Evolutionary conservation across 2,329 filamentous ascomycete species (phyloP).

Genomic region (Colletotrichum tropicicola): DNA sequence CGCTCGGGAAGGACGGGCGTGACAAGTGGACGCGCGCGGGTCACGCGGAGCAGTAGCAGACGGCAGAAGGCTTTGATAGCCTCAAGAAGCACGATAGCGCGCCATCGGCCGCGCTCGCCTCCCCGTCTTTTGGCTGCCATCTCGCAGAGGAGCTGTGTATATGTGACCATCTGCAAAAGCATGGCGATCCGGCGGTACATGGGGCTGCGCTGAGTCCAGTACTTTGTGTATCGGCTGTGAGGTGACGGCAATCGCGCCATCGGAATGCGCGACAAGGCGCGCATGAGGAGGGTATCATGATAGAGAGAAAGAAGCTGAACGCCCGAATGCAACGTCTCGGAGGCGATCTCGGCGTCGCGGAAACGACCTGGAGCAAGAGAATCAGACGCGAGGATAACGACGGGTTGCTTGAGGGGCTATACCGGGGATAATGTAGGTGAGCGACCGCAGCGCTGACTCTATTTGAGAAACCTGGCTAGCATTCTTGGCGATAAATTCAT

Average conservation of each 20-base stretch:
- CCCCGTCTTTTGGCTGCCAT: slow-evolving; percentile 92
- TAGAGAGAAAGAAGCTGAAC: slow-evolving; percentile 92
- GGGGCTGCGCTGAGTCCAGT: slow-evolving; percentile 69
- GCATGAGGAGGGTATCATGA: slow-evolving; percentile 86
- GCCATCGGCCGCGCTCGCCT: slow-evolving; percentile 83
- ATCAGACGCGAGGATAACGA: neutral
- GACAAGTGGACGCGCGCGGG: slow-evolving; percentile 82
- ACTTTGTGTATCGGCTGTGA: slow-evolving; percentile 73
- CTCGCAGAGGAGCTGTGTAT: slow-evolving; percentile 96
- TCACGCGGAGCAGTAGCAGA: slow-evolving; percentile 81
- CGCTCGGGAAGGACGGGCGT: slow-evolving; percentile 87
- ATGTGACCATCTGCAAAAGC: slow-evolving; percentile 88
- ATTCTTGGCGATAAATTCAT: slow-evolving; percentile 94
- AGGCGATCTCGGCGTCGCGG: slow-evolving; percentile 92
- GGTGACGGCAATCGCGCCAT: slow-evolving; percentile 62
- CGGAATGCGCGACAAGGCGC: slow-evolving; percentile 66
- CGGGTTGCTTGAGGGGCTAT: slow-evolving; percentile 13
- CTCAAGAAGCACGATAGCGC: slow-evolving; percentile 86
- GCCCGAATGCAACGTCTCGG: slow-evolving; percentile 88
- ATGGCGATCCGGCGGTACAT: slow-evolving; percentile 85
- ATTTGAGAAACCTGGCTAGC: slow-evolving; percentile 93
- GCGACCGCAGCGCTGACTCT: slow-evolving; percentile 88
- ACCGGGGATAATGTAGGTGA: slow-evolving; percentile 97
- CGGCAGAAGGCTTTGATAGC: slow-evolving; percentile 86
- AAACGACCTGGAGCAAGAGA: slow-evolving; percentile 71